Conservation (phyloP, 306 rosid genomes). For the Begonia peltatifolia region DNA sequence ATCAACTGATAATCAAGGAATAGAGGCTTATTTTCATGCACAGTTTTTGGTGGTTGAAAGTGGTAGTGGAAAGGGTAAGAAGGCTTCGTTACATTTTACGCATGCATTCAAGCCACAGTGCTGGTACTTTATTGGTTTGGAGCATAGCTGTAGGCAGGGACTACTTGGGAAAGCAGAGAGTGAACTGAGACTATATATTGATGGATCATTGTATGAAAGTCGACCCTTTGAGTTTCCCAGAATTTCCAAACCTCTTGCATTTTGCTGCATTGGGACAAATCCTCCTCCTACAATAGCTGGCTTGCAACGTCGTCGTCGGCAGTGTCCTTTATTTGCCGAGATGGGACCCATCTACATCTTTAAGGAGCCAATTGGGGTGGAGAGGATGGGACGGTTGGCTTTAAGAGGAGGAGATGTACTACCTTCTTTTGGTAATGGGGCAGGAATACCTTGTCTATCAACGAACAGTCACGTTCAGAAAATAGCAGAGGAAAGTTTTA, state of each 20-base stretch:
- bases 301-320: slow-evolving; percentile 96
- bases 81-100: slow-evolving; percentile 90
- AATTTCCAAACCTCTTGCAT: slow-evolving; percentile 87
- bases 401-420: slow-evolving; percentile 84
- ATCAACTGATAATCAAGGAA: slow-evolving; percentile 90
- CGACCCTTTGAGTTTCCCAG: slow-evolving; percentile 89
- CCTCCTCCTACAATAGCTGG: slow-evolving; percentile 99
- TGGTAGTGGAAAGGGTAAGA: slow-evolving; percentile 83
- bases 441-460: slow-evolving; percentile 87
- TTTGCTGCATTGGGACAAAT: slow-evolving; percentile 98
- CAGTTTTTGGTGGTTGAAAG: slow-evolving; percentile 94
- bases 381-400: slow-evolving; percentile 79
- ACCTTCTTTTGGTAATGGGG: slow-evolving; percentile 92
- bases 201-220: slow-evolving; percentile 80
- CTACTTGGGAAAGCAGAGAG: slow-evolving; percentile 72
- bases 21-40: slow-evolving; percentile 98
- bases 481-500: slow-evolving; percentile 69
- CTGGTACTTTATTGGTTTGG: slow-evolving; percentile 95
- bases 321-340: slow-evolving; percentile 97
- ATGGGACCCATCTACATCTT: slow-evolving; percentile 96
- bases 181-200: slow-evolving; percentile 75
- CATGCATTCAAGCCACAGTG: slow-evolving; percentile 96
- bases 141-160: slow-evolving; percentile 78
- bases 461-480: slow-evolving; percentile 47
- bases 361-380: slow-evolving; percentile 87